phyloP scores from a whole-genome alignment of 2,329 filamentous ascomycete genomes.

The Metarhizium rileyi region DNA sequence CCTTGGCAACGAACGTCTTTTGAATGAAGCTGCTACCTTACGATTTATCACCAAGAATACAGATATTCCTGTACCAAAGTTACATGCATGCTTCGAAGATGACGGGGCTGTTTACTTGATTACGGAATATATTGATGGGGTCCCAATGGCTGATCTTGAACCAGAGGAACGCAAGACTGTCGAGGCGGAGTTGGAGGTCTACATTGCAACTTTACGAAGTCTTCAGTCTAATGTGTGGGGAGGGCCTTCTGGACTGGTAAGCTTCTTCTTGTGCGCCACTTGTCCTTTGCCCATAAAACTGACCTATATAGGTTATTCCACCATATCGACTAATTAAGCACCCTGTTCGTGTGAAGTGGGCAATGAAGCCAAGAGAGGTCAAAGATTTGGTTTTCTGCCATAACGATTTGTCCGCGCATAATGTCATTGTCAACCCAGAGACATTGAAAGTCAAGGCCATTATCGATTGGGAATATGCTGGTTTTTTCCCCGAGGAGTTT shows the following conservation, averaged over 20 bases:
- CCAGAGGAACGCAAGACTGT: constrained; percentile 5
- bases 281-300: not conserved
- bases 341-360: constrained; percentile 4
- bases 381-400: constrained; percentile 13
- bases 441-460: constrained; percentile 22
- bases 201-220: constrained; percentile 4
- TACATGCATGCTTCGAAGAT: constrained; percentile 10
- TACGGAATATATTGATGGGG: constrained; percentile 5
- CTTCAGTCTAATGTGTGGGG: constrained; percentile 12
- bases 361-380: constrained; percentile 7
- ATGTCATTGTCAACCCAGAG: constrained; percentile 9
- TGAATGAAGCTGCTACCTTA: constrained; percentile 11
- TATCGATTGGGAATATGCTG: constrained; percentile 29
- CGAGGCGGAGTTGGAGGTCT: constrained; percentile 8
- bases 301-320: constrained; percentile 8
- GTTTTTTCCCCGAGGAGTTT: constrained; percentile 22
- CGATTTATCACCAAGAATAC: constrained; percentile 11
- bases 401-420: constrained; percentile 7
- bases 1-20: constrained; percentile 10
- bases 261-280: not conserved
- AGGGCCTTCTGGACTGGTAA: constrained; percentile 9
- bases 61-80: constrained; percentile 11
- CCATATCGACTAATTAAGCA: constrained; percentile 10
- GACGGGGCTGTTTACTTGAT: constrained; percentile 5
- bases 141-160: constrained; percentile 2